Evolutionary conservation across 306 rosid species (phyloP).

Genomic region (Castanea crenata): DNA sequence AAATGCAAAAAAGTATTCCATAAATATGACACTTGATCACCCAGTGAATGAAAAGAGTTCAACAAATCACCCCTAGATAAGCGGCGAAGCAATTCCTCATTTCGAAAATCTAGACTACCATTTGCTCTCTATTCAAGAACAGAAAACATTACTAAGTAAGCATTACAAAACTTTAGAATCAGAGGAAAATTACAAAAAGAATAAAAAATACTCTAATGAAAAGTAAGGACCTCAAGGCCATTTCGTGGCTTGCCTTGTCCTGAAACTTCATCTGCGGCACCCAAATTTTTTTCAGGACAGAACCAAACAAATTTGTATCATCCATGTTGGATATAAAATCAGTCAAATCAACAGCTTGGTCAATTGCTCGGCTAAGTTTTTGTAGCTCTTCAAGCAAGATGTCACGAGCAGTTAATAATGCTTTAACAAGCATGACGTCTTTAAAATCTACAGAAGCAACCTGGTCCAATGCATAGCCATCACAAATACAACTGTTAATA

Average conservation of each 20-base stretch:
- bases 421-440: conserved; percentile 51
- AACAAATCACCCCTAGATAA: conserved; percentile 47
- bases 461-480: conserved; percentile 41
- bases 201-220: conserved; percentile 14
- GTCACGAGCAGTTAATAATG: conserved; percentile 70
- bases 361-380: conserved; percentile 61
- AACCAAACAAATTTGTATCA: conserved; percentile 42
- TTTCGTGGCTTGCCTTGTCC: conserved; percentile 74
- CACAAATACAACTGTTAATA: conserved; percentile 38
- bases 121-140: conserved; percentile 42
- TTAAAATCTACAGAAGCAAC: conserved; percentile 42
- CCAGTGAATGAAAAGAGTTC: conserved; percentile 48
- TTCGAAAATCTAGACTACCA: conserved; percentile 35
- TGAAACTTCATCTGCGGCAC: conserved; percentile 36
- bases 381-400: conserved; percentile 71
- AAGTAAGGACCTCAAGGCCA: conserved; percentile 69
- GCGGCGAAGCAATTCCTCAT: conserved; percentile 42
- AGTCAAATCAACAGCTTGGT: conserved; percentile 56
- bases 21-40: conserved; percentile 73
- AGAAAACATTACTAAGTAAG: conserved; percentile 15
- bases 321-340: conserved; percentile 66
- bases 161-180: not conserved
- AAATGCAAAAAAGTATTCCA: conserved; percentile 76
- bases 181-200: conserved; percentile 3
- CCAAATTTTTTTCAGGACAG: conserved; percentile 34